Evolutionary conservation across 768 basidiomycete species (phyloP), one percentile per base, ranked within the genome.

Genomic region (Infundibulicybe gibba): DNA sequence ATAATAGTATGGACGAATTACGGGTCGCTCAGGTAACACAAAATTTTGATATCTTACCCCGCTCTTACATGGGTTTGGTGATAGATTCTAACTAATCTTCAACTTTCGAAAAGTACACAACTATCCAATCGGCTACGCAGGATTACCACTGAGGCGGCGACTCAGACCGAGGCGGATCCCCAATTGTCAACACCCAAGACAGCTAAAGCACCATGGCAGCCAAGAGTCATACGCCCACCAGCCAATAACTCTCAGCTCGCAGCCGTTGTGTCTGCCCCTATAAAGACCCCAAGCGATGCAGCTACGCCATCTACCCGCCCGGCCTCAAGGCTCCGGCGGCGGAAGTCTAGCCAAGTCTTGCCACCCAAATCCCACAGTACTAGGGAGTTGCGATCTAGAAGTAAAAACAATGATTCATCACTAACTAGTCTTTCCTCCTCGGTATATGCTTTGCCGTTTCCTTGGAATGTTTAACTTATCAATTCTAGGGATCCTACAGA

Each of bases 1-100:
- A 59, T 52, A 49, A 53, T 58, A 65, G 74, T 50, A 33, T 59
- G 0, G 82, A 83, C 39, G 81, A 85, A 44, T 52, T 85, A 45
- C 69, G 66, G 46, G 76, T 77, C 9, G 86, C 85, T 32, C 74
- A 85, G 72, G 86, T 77, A 32, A 47, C 39, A 21, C 43, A 25
- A 25, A 25, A 3, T 25, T 3, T 25, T 8, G 25, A 8, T 3
- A 21, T 15, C 3, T 43, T 43, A 19, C 43, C 10, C 1, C 19
- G 4, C 33, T 9, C 9, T 33, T 14, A 15, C 17, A 53, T 39
- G 32, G 20, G 32, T 32, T 32, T 32, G 32, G 30, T 41, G 25
- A n/a, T 49, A 76, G 74, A 56, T 73, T 50, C 52, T 76, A 14
- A 76, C 68, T 51, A 66, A 62, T 49, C 57, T 76, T 40, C 68